Base-by-base conservation (phyloP, 2,329 filamentous ascomycete species). In the Fonsecaea erecta region DNA sequence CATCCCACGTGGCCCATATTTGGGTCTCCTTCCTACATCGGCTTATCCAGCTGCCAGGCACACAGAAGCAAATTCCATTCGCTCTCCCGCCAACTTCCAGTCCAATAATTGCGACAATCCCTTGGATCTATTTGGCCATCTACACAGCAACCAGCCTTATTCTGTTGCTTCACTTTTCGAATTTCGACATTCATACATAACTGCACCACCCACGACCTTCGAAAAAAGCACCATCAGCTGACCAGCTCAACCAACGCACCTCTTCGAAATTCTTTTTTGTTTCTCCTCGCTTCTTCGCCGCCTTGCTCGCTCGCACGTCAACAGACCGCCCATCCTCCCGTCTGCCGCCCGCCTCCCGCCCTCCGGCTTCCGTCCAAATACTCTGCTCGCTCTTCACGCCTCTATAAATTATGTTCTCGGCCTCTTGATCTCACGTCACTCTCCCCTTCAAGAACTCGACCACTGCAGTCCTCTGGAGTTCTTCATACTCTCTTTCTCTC, bases 351-450 rank as follows among this genome's bases (percentile, higher is more conserved):
- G 30, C 46, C 55, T 4, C 26, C 34, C 24, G 18, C 26, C 30
- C 55, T 18, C 48, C 34, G 24, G 52, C 43, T 35, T 40, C 56
- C 35, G 24, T 35, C 48, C 55, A 60, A 51, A 57, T 56, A 18
- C 18, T 48, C 18, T 24, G n/a, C 43, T 48, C 43, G 43, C 43
- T 48, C 18, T 48, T 48, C 43, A 48, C 43, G 7, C 43, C 43
- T 48, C 11, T 55, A 60, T 21, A 57, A 53, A 62, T 51, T 14
- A 69, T 69, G 67, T 21, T 54, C 43, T 53, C 24, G 62, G 54
- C 67, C 37, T 65, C 60, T 40, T 69, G 59, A 65, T 65, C 64
- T 69, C 67, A 64, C 59, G 57, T 65, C 64, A 63, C 58, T 48
- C 43, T 48, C 55, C 62, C 43, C 40, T 48, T 51, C 51, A 52